A percentile compares a stretch with the other conserved stretches of the same genome.
Conservation (phyloP, 768 basidiomycete species). For the Termitomyces sp. region DNA sequence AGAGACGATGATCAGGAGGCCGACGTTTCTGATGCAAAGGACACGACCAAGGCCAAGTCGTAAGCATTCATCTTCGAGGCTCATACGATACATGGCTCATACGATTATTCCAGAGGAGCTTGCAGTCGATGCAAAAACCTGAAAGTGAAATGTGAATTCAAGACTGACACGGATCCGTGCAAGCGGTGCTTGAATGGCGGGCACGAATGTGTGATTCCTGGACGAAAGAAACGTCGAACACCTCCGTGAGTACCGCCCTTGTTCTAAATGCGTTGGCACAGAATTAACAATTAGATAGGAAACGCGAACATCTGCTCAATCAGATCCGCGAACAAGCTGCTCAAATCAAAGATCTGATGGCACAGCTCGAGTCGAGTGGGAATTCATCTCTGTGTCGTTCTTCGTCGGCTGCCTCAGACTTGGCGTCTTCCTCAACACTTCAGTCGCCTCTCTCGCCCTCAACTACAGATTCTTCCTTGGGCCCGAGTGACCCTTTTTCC, state of each 20-base stretch:
- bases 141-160: conserved; percentile 78
- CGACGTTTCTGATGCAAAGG: conserved; percentile 33
- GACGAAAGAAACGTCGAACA: conserved; percentile 75
- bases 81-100: conserved; percentile 7
- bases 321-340: conserved; percentile 74
- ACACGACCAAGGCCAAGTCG: conserved; percentile 43
- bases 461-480: conserved; percentile 28
- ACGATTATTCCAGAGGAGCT: conserved; percentile 42
- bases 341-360: conserved; percentile 71
- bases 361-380: conserved; percentile 55
- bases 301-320: conserved; percentile 77
- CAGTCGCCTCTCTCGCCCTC: conserved; percentile 40
- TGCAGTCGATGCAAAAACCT: conserved; percentile 68
- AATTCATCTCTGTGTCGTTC: conserved; percentile 19
- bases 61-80: conserved; percentile 24
- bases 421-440: conserved; percentile 26
- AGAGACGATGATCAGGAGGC: conserved; percentile 37
- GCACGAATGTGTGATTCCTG: conserved; percentile 78
- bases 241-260: conserved; percentile 59
- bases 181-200: conserved; percentile 70
- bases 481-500: conserved; percentile 22
- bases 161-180: conserved; percentile 69
- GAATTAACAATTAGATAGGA: conserved; percentile 37
- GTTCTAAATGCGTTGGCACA: neutral
- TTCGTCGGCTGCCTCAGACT: conserved; percentile 23